phyloP scores from a whole-genome alignment of 2,329 filamentous ascomycete species.

The Chalaropsis ovoidea region DNA sequence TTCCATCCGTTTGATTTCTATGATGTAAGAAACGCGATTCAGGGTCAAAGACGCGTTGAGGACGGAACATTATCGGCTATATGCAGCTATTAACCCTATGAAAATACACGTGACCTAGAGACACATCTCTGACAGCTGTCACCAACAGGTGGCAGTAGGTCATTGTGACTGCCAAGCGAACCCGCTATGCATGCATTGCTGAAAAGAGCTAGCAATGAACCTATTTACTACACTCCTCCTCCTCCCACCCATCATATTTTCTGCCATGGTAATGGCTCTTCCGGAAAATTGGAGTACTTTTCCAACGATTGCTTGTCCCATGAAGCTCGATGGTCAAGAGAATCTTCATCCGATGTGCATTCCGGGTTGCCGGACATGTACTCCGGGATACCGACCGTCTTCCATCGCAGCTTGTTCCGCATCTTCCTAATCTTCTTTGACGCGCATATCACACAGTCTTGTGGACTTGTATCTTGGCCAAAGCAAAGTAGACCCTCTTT shows the following conservation, averaged over 20 bases:
- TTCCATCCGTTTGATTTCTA: too few relatives aligned
- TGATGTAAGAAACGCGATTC: too few relatives aligned
- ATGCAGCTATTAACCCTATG: too few relatives aligned
- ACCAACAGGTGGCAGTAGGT: too few relatives aligned
- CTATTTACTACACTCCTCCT: not conserved
- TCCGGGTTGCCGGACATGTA: conserved; percentile 19
- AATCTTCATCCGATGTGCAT: not conserved
- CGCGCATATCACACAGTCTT: conserved; percentile 17
- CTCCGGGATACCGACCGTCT: conserved; percentile 17
- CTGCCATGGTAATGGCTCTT: not conserved
- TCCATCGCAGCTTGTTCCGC: conserved; percentile 19
- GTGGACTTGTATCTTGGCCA: conserved; percentile 5
- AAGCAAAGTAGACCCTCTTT: conserved; percentile 17
- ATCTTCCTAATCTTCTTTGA: conserved; percentile 18
- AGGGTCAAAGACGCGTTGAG: too few relatives aligned
- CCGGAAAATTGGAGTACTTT: not conserved
- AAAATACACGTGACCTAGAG: too few relatives aligned
- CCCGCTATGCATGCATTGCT: too few relatives aligned
- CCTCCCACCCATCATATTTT: conserved; percentile 7
- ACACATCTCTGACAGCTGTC: too few relatives aligned
- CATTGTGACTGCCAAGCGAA: too few relatives aligned
- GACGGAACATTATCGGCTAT: too few relatives aligned
- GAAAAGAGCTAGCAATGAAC: not conserved
- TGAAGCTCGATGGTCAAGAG: not conserved
- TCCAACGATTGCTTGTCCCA: conserved; percentile 10